Evolutionary conservation across 768 basidiomycete species (phyloP), one percentile per base, ranked within the genome.

Genomic region (Pulveroboletus sp.): DNA sequence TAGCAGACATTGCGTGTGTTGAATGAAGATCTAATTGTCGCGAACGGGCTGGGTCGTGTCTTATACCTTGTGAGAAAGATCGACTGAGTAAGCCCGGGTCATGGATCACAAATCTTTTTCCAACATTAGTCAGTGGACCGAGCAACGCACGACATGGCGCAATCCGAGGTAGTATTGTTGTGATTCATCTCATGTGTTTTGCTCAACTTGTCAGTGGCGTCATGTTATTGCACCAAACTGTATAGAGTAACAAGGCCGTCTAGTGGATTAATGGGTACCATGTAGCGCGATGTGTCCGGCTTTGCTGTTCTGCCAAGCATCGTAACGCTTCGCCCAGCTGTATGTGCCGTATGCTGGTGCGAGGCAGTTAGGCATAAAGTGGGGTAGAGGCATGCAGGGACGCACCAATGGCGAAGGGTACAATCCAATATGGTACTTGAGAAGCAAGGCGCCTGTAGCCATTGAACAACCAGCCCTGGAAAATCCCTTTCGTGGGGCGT

Each of bases 401-500:
- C 89, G 63, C 45, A 94, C 93, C 91, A 46, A 82, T 58, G 38
- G 76, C 82, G 58, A 93, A 78, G 15, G 93, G 93, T 53, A 91
- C 66, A 46, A 80, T 73, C 71, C 86, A 89, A 73, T 93, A 93
- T 37, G 89, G 73, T 30, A 81, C 73, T 64, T 93, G 86, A 49
- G 75, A 74, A 36, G 82, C 80, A 45, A 92, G 67, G 55, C 93
- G 83, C 47, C 77, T 78, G 76, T 84, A 88, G 33, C 91, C 93
- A 70, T 92, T 92, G 79, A 93, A 90, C 59, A 92, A 65, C 76
- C 89, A 95, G 57, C 71, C 80, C 48, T 77, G 76, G 63, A 93
- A 65, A 61, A 83, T 79, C 47, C 86, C 75, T 42, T 86, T 83
- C 37, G 84, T 79, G 15, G 88, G 81, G 51, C 81, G 82, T 57